Conservation (phyloP, 805 yeast species). For the Komagataella ulmi region DNA sequence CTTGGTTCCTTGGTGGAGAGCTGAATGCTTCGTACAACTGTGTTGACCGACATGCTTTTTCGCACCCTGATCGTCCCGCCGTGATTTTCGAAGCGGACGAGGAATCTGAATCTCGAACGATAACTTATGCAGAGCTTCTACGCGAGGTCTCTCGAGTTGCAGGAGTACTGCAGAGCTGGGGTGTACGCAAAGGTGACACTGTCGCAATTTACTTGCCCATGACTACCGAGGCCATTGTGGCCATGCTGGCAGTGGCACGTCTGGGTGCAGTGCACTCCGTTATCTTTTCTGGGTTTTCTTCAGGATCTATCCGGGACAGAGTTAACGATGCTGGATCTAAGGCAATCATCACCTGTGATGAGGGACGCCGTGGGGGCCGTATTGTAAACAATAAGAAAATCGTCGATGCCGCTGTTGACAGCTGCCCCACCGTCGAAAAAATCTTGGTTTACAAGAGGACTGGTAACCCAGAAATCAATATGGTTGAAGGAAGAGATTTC, state of each 20-base stretch:
- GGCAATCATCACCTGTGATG: slow-evolving; percentile 88
- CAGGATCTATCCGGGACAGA: slow-evolving; percentile 87
- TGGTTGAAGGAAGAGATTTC: slow-evolving; percentile 70
- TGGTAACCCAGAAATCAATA: slow-evolving; percentile 57
- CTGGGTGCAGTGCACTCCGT: slow-evolving; percentile 95
- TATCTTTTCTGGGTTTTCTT: slow-evolving; percentile 91
- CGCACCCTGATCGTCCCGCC: slow-evolving; percentile 74
- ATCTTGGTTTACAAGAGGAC: slow-evolving; percentile 87
- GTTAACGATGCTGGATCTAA: slow-evolving; percentile 76
- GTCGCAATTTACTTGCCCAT: slow-evolving; percentile 95
- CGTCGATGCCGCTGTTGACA: slow-evolving; percentile 84
- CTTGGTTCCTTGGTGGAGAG: slow-evolving; percentile 93
- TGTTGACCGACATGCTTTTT: slow-evolving; percentile 90
- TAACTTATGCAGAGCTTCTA: slow-evolving; percentile 81
- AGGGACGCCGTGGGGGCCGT: slow-evolving; percentile 92
- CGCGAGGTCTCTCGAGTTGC: slow-evolving; percentile 80
- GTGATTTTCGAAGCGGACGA: slow-evolving; percentile 92
- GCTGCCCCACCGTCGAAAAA: slow-evolving; percentile 63
- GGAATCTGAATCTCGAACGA: slow-evolving; percentile 52
- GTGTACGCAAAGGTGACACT: slow-evolving; percentile 88
- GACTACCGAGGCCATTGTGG: slow-evolving; percentile 92
- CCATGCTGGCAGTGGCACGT: slow-evolving; percentile 89
- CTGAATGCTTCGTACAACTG: slow-evolving; percentile 88
- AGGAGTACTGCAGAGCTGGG: slow-evolving; percentile 69
- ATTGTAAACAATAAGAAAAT: slow-evolving; percentile 84